Conservation (phyloP, 768 basidiomycete genomes). For the Antrodiella citrinella region DNA sequence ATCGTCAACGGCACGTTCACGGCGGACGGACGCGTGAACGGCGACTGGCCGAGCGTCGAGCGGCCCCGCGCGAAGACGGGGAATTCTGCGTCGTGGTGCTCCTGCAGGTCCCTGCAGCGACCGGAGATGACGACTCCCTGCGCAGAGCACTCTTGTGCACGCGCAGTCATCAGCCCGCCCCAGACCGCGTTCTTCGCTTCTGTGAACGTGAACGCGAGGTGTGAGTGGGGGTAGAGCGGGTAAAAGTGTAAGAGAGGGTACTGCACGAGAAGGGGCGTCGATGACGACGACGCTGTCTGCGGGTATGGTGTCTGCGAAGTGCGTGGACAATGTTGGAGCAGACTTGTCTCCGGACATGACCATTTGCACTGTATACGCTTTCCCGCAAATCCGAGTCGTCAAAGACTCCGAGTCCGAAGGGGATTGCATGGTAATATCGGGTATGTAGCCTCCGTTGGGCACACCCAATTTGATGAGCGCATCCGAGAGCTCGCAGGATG, state of each 20-base stretch:
- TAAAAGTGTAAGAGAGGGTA: constrained; percentile 15
- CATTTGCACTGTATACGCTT: constrained; percentile 86
- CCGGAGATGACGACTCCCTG: constrained; percentile 78
- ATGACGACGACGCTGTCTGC: constrained; percentile 64
- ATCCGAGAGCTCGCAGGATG: constrained; percentile 83
- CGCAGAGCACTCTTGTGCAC: constrained; percentile 63
- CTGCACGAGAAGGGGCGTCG: constrained; percentile 54
- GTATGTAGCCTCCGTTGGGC: constrained; percentile 69
- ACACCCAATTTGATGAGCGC: constrained; percentile 75
- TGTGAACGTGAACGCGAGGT: constrained; percentile 17
- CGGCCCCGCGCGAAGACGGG: constrained; percentile 78
- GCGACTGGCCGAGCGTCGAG: constrained; percentile 80
- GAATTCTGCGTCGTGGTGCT: constrained; percentile 62
- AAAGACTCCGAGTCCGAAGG: constrained; percentile 17
- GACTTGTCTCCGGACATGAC: constrained; percentile 48
- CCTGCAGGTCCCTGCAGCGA: constrained; percentile 75
- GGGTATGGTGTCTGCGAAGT: constrained; percentile 78
- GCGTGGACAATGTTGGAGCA: constrained; percentile 56
- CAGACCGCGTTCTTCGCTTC: constrained; percentile 79
- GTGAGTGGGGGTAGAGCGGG: constrained; percentile 1
- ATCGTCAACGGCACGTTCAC: constrained; percentile 60
- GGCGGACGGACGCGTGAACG: constrained; percentile 75
- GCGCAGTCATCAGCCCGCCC: constrained; percentile 90
- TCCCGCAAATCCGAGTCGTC: constrained; percentile 49
- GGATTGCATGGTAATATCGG: constrained; percentile 61